Evolutionary conservation across 352 stramenopile genomes (phyloP).

Genomic region (Phytophthora pistaciae): DNA sequence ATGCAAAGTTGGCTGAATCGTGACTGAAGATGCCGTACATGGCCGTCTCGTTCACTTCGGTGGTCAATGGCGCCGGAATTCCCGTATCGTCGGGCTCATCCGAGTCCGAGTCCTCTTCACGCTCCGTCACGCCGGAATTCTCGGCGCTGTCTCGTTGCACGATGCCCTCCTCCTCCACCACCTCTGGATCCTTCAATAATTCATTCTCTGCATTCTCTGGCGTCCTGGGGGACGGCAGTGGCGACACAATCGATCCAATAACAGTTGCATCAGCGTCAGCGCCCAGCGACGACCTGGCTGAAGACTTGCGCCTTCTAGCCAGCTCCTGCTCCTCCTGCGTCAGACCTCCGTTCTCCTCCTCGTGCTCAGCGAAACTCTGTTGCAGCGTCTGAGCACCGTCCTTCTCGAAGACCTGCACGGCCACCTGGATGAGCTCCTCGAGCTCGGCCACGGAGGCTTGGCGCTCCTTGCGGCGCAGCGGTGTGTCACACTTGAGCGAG

Average conservation of each 20-base stretch:
- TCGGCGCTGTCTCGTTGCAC: conserved; percentile 29
- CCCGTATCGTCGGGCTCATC: conserved; percentile 43
- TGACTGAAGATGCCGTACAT: conserved; percentile 78
- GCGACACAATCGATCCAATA: conserved; percentile 15
- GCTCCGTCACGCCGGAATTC: conserved; percentile 32
- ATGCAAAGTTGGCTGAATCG: conserved; percentile 83
- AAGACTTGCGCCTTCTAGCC: conserved; percentile 34
- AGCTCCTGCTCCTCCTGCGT: background rate
- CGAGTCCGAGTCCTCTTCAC: conserved; percentile 46
- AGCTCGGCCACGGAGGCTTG: conserved; percentile 69
- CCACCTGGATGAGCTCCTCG: conserved; percentile 79
- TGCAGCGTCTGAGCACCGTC: conserved; percentile 74
- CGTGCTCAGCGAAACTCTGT: conserved; percentile 67
- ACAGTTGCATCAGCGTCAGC: conserved; percentile 21
- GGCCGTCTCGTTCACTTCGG: conserved; percentile 49
- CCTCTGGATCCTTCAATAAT: background rate
- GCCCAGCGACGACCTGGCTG: conserved; percentile 39
- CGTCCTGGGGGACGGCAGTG: conserved; percentile 35
- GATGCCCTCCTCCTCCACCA: conserved; percentile 1
- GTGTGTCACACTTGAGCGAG: conserved; percentile 45
- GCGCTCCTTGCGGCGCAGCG: conserved; percentile 50
- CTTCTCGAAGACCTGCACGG: conserved; percentile 79
- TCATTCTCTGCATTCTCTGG: conserved; percentile 17
- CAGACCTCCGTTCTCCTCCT: conserved; percentile 23
- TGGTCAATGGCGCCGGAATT: conserved; percentile 45